Evolutionary conservation across 768 basidiomycete species (phyloP).

Genomic region (Podaxis carcinomalis): DNA sequence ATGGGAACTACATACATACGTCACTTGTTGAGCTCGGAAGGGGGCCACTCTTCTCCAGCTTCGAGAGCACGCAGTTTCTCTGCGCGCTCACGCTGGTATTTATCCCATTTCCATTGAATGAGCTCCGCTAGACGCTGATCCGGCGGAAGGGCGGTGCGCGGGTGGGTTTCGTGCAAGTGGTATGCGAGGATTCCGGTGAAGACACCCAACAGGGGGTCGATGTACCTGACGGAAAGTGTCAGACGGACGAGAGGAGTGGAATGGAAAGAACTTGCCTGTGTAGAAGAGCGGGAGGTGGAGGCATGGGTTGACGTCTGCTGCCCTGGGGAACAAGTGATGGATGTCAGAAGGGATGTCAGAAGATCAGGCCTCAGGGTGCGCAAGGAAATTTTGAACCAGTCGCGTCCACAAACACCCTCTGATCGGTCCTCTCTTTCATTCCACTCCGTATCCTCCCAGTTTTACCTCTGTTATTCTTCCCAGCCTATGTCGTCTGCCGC

Average conservation of each 20-base stretch:
- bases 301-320: not conserved
- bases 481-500: constrained; percentile 45
- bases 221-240: constrained; percentile 33
- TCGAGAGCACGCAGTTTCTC: constrained; percentile 41
- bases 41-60: constrained; percentile 21
- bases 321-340: not conserved
- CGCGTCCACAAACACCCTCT: constrained; percentile 6
- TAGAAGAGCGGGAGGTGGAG: constrained; percentile 42
- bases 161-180: constrained; percentile 77
- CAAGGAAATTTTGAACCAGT: constrained; percentile 7
- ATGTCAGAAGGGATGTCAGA: constrained; percentile 5
- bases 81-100: constrained; percentile 30
- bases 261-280: constrained; percentile 37
- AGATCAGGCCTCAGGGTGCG: constrained; percentile 8
- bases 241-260: constrained; percentile 5
- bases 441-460: constrained; percentile 2
- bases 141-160: constrained; percentile 58
- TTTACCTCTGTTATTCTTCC: not conserved
- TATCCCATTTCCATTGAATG: constrained; percentile 63
- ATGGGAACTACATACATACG: not conserved
- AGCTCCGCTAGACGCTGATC: constrained; percentile 54
- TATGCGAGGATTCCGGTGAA: constrained; percentile 78
- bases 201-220: constrained; percentile 73
- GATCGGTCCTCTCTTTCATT: constrained; percentile 6
- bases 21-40: not conserved